A percentile compares a stretch with the other conserved stretches of the same genome.
These are phyloP conservation scores for Claviceps capensis DNA, from an alignment of 2,329 filamentous ascomycete genomes.

Conservation along the genomic window DNA sequence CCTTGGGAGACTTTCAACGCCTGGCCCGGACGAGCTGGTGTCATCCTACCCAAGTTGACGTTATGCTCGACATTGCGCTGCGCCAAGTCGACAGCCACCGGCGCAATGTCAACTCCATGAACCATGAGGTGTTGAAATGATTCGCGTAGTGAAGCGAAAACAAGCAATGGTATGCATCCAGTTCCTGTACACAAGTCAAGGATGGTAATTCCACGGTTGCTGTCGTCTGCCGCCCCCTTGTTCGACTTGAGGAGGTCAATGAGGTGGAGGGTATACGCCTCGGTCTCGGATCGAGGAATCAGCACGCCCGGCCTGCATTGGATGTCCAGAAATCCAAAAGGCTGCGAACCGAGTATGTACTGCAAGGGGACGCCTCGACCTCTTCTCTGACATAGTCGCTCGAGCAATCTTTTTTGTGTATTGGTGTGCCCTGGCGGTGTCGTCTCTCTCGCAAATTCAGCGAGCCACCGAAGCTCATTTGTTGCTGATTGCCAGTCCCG, in stretches of 20 bases:
- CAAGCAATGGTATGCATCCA: conserved; percentile 73
- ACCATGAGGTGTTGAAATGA: conserved; percentile 31
- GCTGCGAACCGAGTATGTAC: conserved; percentile 79
- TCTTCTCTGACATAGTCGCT: conserved; percentile 33
- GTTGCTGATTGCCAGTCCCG: conserved; percentile 47
- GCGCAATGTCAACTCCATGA: conserved; percentile 63
- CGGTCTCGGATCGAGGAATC: conserved; percentile 71
- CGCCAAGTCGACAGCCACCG: conserved; percentile 50
- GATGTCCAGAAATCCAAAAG: conserved; percentile 74
- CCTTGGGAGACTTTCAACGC: conserved; percentile 31
- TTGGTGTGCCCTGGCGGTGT: conserved; percentile 5
- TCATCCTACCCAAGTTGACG: conserved; percentile 21
- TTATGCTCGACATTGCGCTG: conserved; percentile 53
- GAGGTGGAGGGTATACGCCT: conserved; percentile 49
- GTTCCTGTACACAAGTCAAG: conserved; percentile 84
- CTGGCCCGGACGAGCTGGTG: conserved; percentile 8
- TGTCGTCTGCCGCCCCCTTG: conserved; percentile 4
- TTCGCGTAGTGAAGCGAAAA: conserved; percentile 47
- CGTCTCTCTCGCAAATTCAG: conserved; percentile 36
- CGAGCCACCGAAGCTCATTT: conserved; percentile 63
- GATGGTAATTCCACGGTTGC: conserved; percentile 36
- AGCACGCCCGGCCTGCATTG: conserved; percentile 63
- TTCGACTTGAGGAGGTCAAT: conserved; percentile 27
- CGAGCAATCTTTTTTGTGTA: conserved; percentile 13
- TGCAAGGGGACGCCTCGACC: conserved; percentile 64